These are phyloP conservation scores for Globisporangium lucens DNA, from an alignment of 352 stramenopile species.

Conservation along the genomic window DNA sequence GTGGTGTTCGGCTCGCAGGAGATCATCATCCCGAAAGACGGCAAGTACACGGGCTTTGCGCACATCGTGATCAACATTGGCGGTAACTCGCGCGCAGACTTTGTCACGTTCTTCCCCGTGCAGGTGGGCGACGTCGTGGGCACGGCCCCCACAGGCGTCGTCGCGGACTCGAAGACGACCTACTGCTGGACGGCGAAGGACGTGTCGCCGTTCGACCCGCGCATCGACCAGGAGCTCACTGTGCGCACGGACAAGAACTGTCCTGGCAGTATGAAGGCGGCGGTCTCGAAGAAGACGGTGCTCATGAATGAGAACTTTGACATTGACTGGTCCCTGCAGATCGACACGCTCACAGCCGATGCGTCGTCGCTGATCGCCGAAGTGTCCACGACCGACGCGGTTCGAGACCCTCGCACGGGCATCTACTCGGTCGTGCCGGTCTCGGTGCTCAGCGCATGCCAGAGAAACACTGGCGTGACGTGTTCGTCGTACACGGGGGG, in stretches of 20 bases:
- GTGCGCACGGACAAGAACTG: slow-evolving; percentile 68
- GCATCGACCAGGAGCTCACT: slow-evolving; percentile 45
- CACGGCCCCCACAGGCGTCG: slow-evolving; percentile 41
- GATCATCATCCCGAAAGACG: slow-evolving; percentile 68
- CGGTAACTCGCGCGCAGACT: slow-evolving; percentile 65
- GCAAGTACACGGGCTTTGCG: slow-evolving; percentile 77
- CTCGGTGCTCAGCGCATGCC: slow-evolving; percentile 67
- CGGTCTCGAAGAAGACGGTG: slow-evolving; percentile 49
- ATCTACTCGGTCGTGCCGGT: slow-evolving; percentile 67
- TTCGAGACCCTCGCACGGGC: slow-evolving; percentile 44
- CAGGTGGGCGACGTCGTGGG: slow-evolving; percentile 66
- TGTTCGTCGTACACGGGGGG: slow-evolving; percentile 68
- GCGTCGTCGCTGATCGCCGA: slow-evolving; percentile 60
- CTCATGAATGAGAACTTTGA: slow-evolving; percentile 46
- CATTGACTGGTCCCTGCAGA: slow-evolving; percentile 63
- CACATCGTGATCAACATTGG: slow-evolving; percentile 66
- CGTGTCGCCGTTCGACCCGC: slow-evolving; percentile 57
- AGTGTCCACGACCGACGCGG: slow-evolving; percentile 52
- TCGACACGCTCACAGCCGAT: slow-evolving; percentile 45
- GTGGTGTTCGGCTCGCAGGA: slow-evolving; percentile 63
- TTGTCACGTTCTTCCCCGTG: slow-evolving; percentile 76
- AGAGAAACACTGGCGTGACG: slow-evolving; percentile 38
- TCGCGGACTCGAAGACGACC: slow-evolving; percentile 60
- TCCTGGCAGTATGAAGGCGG: slow-evolving; percentile 59
- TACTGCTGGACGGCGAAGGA: slow-evolving; percentile 69